phyloP scores from a whole-genome alignment of 108 stramenopile genomes.

The Skeletonema costatum region DNA sequence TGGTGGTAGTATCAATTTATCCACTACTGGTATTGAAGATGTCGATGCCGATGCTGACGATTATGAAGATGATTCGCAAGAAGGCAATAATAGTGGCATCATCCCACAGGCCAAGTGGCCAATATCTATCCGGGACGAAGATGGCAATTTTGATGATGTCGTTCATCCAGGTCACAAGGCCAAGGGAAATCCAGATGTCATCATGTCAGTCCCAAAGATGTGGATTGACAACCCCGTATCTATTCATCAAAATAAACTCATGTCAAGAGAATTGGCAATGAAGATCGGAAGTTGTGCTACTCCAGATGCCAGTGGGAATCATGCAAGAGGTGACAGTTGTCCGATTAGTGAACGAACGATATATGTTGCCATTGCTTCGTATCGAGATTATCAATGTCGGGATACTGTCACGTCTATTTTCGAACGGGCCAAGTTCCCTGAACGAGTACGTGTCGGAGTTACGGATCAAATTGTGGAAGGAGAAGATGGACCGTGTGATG shows the following conservation, averaged over 20 bases:
- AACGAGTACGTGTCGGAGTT: slow-evolving; percentile 73
- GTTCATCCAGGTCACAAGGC: slow-evolving; percentile 71
- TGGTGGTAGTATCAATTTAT: slow-evolving; percentile 31
- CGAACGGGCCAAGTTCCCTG: slow-evolving; percentile 56
- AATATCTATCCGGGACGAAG: slow-evolving; percentile 60
- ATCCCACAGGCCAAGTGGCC: slow-evolving; percentile 72
- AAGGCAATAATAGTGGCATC: background rate
- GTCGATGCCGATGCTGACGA: slow-evolving; percentile 3
- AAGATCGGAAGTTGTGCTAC: slow-evolving; percentile 69
- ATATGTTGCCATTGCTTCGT: slow-evolving; percentile 81
- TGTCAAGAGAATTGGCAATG: slow-evolving; percentile 73
- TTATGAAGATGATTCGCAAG: background rate
- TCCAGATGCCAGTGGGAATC: slow-evolving; percentile 61
- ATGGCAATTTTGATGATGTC: slow-evolving; percentile 63
- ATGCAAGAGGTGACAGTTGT: slow-evolving; percentile 69
- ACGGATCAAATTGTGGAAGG: slow-evolving; percentile 85
- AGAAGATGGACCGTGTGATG: slow-evolving; percentile 77
- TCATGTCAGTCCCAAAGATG: slow-evolving; percentile 70
- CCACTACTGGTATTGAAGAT: slow-evolving; percentile 31
- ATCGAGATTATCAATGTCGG: slow-evolving; percentile 81
- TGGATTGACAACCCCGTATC: slow-evolving; percentile 56
- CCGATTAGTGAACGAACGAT: slow-evolving; percentile 72
- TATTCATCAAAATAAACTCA: slow-evolving; percentile 65
- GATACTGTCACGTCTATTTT: slow-evolving; percentile 75
- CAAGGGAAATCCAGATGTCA: slow-evolving; percentile 40